phyloP scores from a whole-genome alignment of 768 basidiomycete genomes.

The Leucosporidium scottii region DNA sequence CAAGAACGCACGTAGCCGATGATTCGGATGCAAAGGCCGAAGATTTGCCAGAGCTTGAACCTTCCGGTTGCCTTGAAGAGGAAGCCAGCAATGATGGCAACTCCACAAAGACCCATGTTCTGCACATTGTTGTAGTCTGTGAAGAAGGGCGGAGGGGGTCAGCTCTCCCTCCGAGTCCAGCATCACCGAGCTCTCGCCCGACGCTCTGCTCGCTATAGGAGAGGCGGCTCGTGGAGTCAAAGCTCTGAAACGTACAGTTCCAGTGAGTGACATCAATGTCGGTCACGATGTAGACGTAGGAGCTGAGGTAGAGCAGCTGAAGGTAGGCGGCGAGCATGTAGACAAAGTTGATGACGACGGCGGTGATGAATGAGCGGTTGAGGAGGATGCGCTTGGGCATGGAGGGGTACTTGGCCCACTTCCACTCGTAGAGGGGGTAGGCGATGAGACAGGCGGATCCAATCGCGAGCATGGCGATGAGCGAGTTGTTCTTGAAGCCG shows the following conservation, averaged over 20 bases:
- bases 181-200: no score
- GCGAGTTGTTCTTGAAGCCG: conserved; percentile 38
- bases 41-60: no score
- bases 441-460: conserved; percentile 33
- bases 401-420: conserved; percentile 19
- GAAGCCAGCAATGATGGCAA: no score
- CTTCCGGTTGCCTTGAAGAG: no score
- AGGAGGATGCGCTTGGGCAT: conserved; percentile 21
- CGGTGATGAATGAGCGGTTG: conserved; percentile 26
- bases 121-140: no score
- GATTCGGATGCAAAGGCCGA: no score
- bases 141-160: no score
- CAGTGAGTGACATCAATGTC: conserved; percentile 6
- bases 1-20: no score
- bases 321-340: conserved; percentile 18
- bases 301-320: conserved; percentile 11
- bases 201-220: no score
- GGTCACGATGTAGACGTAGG: conserved; percentile 24
- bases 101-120: no score
- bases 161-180: no score
- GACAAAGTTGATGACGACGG: conserved; percentile 26
- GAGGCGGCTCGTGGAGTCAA: no score
- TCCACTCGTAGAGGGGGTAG: conserved; percentile 21
- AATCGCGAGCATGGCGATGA: conserved; percentile 41
- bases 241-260: conserved; percentile 20